Evolutionary conservation across 2,329 filamentous ascomycete genomes (phyloP).

Genomic region (Fusarium luffae): DNA sequence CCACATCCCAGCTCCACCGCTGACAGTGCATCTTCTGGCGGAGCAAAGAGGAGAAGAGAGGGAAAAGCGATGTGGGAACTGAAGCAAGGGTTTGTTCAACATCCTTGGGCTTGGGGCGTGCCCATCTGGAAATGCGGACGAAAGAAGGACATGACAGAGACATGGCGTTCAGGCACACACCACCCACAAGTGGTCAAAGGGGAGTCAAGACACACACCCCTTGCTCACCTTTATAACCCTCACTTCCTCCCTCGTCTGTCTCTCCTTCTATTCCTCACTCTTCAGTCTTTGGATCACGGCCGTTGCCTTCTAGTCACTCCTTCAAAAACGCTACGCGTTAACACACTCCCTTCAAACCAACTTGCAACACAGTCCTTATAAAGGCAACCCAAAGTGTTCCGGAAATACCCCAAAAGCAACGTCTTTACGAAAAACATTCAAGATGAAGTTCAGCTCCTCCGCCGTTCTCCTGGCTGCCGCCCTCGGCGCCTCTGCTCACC

Average conservation of each 20-base stretch:
- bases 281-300: constrained; percentile 37
- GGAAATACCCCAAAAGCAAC: constrained; percentile 37
- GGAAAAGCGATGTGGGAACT: constrained; percentile 23
- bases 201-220: constrained; percentile 39
- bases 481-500: constrained; percentile 56
- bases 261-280: constrained; percentile 20
- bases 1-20: constrained; percentile 36
- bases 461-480: constrained; percentile 54
- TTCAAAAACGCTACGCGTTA: constrained; percentile 42
- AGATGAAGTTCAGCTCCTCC: constrained; percentile 57
- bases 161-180: constrained; percentile 32
- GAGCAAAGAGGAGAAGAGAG: not conserved
- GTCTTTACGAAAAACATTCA: constrained; percentile 32
- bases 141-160: constrained; percentile 27
- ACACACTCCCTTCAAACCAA: constrained; percentile 44
- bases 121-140: constrained; percentile 18
- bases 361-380: constrained; percentile 39
- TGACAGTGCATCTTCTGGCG: constrained; percentile 17
- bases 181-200: constrained; percentile 17
- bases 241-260: constrained; percentile 40
- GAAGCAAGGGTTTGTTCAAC: constrained; percentile 21
- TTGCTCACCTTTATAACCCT: constrained; percentile 46
- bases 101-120: constrained; percentile 29
- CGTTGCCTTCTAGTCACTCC: constrained; percentile 45
- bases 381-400: constrained; percentile 43